Evolutionary conservation across 768 basidiomycete genomes (phyloP).

Genomic region (Sistotremastrum niveocremeum): DNA sequence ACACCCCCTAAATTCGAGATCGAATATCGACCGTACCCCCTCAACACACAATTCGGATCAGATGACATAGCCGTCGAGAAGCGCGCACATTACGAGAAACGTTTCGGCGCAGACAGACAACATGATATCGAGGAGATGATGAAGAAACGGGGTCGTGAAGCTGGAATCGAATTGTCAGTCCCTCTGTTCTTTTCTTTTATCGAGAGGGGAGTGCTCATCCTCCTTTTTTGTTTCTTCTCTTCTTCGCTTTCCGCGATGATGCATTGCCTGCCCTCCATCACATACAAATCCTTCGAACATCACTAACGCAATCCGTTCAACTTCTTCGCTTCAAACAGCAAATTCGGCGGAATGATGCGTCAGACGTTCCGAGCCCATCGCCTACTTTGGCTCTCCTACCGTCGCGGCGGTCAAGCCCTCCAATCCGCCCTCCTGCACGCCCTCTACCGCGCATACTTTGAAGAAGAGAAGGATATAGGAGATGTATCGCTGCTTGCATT

Average conservation of each 20-base stretch:
- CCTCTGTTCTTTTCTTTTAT: background rate
- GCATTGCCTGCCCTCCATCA: background rate
- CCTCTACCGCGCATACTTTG: slow-evolving; percentile 55
- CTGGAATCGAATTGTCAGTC: slow-evolving; percentile 34
- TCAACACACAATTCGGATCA: slow-evolving; percentile 24
- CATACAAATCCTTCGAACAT: background rate
- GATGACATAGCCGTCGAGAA: slow-evolving; percentile 15
- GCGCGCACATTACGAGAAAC: slow-evolving; percentile 15
- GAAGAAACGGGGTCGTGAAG: slow-evolving; percentile 19
- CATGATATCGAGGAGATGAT: slow-evolving; percentile 19
- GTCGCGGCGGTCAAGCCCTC: slow-evolving; percentile 41
- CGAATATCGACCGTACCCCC: slow-evolving; percentile 34
- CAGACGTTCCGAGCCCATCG: slow-evolving; percentile 63
- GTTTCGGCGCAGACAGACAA: slow-evolving; percentile 27
- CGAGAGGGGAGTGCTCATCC: background rate
- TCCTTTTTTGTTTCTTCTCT: background rate
- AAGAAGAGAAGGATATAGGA: slow-evolving; percentile 49
- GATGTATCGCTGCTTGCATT: slow-evolving; percentile 45
- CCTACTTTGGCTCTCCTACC: slow-evolving; percentile 53
- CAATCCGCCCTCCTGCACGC: slow-evolving; percentile 44
- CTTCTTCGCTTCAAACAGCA: slow-evolving; percentile 22
- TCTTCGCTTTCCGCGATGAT: background rate
- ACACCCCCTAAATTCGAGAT: slow-evolving; percentile 21
- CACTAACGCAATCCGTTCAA: background rate
- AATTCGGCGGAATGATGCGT: slow-evolving; percentile 44